phyloP scores from a whole-genome alignment of 2,329 filamentous ascomycete genomes.

The Cryphonectria nitschkei region DNA sequence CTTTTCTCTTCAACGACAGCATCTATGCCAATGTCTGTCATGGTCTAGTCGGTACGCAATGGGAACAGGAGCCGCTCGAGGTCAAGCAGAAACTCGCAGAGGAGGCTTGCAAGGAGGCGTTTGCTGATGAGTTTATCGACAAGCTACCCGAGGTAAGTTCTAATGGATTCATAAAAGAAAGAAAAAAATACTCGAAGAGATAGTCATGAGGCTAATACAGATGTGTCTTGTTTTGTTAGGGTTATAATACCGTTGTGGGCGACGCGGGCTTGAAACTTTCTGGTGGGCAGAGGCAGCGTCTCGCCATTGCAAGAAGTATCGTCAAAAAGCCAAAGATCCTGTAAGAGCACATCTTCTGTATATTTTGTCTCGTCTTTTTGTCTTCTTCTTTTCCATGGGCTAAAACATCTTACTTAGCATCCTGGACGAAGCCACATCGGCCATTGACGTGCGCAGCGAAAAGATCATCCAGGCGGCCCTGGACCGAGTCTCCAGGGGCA shows the following conservation, averaged over 20 bases:
- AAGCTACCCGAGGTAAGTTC: conserved; percentile 56
- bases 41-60: conserved; percentile 49
- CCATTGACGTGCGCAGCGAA: conserved; percentile 47
- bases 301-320: conserved; percentile 66
- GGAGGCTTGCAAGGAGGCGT: conserved; percentile 68
- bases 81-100: conserved; percentile 60
- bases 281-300: conserved; percentile 64
- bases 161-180: background rate
- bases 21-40: conserved; percentile 60
- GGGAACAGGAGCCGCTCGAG: conserved; percentile 43
- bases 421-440: conserved; percentile 68
- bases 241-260: conserved; percentile 75
- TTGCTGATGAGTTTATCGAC: conserved; percentile 71
- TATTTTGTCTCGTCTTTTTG: too few relatives aligned
- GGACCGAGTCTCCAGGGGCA: conserved; percentile 55
- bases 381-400: background rate
- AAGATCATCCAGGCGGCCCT: conserved; percentile 58
- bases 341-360: background rate
- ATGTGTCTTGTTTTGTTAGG: conserved; percentile 41
- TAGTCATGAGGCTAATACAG: conserved; percentile 22
- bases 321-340: conserved; percentile 64
- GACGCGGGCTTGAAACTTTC: conserved; percentile 76
- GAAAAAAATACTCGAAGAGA: background rate
- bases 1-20: conserved; percentile 48
- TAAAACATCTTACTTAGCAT: conserved; percentile 42